Base-by-base conservation (phyloP, 495 filamentous ascomycete species). In the Penicillium soppii region DNA sequence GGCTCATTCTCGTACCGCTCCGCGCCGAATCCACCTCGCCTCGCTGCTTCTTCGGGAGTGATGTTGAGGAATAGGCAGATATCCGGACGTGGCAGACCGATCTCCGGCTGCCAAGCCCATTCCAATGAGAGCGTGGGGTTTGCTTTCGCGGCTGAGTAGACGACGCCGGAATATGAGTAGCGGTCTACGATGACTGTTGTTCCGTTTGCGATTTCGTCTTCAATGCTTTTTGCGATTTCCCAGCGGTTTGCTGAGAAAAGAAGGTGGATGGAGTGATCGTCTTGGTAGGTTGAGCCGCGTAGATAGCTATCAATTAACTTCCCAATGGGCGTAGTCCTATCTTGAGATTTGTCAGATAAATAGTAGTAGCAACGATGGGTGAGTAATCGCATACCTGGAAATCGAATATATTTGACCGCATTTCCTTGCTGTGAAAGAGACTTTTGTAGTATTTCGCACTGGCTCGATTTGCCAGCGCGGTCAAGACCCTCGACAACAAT, bases 231-330 rank as follows among this genome's bases (percentile, higher is more conserved):
- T 65, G 80, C 85, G 49, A 83, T 69, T 70, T 98, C 95, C 95
- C 95, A 98, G 25, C 95, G 82, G 70, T 98, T 97, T 8, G 94
- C 91, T 25, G 89, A 92, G 74, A 97, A 98, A 17, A 97, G 81
- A 16, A 98, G 82, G 67, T 97, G 95, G 58, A 97, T 96, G 6
- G 85, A 86, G 62, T 96, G 92, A 67, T 96, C 94, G 49, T 95
- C 88, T 63, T 91, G 81, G 47, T 90, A 79, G 43, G 83, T 74
- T 57, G 88, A 69, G 56, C 80, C 80, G 58, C 84, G 87, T 45
- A 97, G 82, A 67, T 97, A 98, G 55, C 72, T 71, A 70, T 95
- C 83, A 63, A 98, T 98, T 73, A 95, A 84, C 56, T 87, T 82
- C 22, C 94, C 94, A 58, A 94, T 97, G 6, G 90, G 79, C 16